Base-by-base conservation (phyloP, 1,284 basidiomycete species). In the Tilletia horrida region DNA sequence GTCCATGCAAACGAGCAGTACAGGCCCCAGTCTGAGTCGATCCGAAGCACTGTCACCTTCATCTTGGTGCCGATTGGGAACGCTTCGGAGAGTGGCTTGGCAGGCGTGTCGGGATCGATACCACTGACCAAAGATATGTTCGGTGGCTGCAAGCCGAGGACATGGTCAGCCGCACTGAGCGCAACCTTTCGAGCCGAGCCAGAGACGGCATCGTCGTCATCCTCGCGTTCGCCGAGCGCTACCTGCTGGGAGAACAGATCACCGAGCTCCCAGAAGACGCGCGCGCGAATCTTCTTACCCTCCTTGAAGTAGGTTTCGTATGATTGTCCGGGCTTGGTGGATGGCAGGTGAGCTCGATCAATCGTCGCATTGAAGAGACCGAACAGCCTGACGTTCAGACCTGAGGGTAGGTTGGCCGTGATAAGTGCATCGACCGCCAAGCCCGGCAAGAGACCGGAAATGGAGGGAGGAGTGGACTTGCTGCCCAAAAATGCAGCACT, bases 281-380 rank as follows among this genome's bases (percentile, higher is more conserved):
- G 86, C 0, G 91, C 90, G 78, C 91, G 92, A 76, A 97, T 78
- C 83, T 85, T 77, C 80, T 70, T 67, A 79, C 84, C 84, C 92
- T 96, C 81, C 91, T 88, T 14, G 76, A 82, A 75, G 21, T 64
- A 65, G n/a, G 71, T 71, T 35, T 73, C 61, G 42, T 43, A 43
- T 25, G 16, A n/a, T 23, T 62, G 40, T 6, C 40, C 40, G 7
- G 31, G 14, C 31, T 27, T 40, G 16, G 55, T 43, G 18, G 84
- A 74, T 2, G 85, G 85, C 23, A 97, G 84, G 83, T 98, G 94
- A 70, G 89, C 87, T 52, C 88, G 84, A 79, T 97, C 93, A 63
- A 93, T 87, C 0, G 93, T 95, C 35, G 92, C 95, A 63, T 93
- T 90, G 82, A 94, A 97, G 83, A 92, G 95, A 1, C 94, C 95